phyloP scores from a whole-genome alignment of 768 basidiomycete genomes.

The Boletus subcaerulescens region DNA sequence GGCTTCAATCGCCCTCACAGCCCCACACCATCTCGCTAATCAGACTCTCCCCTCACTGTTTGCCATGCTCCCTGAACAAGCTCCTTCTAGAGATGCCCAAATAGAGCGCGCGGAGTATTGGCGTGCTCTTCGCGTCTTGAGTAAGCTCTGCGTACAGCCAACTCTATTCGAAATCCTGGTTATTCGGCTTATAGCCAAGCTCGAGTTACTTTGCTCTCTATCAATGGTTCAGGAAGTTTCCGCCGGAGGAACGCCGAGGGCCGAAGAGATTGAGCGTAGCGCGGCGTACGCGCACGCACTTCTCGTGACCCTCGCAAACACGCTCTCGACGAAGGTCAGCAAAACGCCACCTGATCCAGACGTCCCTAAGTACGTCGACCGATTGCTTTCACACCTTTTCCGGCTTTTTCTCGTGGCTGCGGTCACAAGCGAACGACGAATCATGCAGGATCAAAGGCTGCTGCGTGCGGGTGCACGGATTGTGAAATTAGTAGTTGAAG shows the following conservation, averaged over 20 bases:
- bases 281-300: constrained; percentile 87
- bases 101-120: constrained; percentile 62
- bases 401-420: constrained; percentile 54
- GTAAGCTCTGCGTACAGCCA: constrained; percentile 67
- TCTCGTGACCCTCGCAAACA: constrained; percentile 63
- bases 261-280: constrained; percentile 51
- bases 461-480: constrained; percentile 55
- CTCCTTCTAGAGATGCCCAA: constrained; percentile 53
- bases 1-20: constrained; percentile 53
- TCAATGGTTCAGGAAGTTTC: constrained; percentile 10
- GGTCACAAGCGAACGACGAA: constrained; percentile 21
- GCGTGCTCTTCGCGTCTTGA: constrained; percentile 64
- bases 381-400: constrained; percentile 68
- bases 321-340: constrained; percentile 52
- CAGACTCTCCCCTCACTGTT: constrained; percentile 83
- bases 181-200: constrained; percentile 69
- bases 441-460: constrained; percentile 37
- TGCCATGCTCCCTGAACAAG: constrained; percentile 62
- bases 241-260: background rate
- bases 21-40: constrained; percentile 64
- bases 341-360: constrained; percentile 55
- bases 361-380: constrained; percentile 76
- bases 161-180: constrained; percentile 84
- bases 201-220: constrained; percentile 62
- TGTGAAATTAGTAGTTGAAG: constrained; percentile 63